These are phyloP conservation scores for Podospora tetraspora DNA, from an alignment of 495 filamentous ascomycete species.

Conservation along the genomic window DNA sequence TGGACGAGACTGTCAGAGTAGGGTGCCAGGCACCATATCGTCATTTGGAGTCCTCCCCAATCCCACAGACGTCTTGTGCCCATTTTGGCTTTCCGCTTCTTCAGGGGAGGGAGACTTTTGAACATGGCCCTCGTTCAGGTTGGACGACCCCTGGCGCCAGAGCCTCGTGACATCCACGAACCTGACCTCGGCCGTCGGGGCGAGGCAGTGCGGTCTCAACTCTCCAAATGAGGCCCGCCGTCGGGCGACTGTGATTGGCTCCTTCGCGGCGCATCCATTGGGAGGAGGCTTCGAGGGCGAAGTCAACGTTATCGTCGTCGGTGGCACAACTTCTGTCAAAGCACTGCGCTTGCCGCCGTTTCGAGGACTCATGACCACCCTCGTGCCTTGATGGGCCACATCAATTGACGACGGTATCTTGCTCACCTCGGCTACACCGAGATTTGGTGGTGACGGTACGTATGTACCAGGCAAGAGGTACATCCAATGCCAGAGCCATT, in stretches of 20 bases:
- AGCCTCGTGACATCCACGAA: slow-evolving; percentile 10
- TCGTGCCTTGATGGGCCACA: background rate
- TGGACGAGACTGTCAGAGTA: background rate
- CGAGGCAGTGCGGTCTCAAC: background rate
- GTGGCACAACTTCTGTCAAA: background rate
- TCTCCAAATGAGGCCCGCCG: background rate
- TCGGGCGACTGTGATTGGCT: background rate
- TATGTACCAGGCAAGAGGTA: background rate
- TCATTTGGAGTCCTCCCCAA: background rate
- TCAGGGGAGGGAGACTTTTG: background rate
- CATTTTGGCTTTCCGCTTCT: background rate
- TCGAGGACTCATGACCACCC: background rate
- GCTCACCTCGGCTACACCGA: background rate
- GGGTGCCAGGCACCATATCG: background rate
- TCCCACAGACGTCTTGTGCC: background rate
- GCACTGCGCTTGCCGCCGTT: background rate
- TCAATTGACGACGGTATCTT: background rate
- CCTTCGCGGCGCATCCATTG: background rate
- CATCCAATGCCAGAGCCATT: background rate
- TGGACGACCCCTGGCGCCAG: background rate
- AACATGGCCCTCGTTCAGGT: background rate
- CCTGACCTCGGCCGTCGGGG: slow-evolving; percentile 5
- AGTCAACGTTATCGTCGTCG: background rate
- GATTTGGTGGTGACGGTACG: background rate
- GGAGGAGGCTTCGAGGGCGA: background rate